Evolutionary conservation across 129 eudicot genomes (phyloP), one percentile per base, ranked within the genome.

Genomic region (Logfia minima): DNA sequence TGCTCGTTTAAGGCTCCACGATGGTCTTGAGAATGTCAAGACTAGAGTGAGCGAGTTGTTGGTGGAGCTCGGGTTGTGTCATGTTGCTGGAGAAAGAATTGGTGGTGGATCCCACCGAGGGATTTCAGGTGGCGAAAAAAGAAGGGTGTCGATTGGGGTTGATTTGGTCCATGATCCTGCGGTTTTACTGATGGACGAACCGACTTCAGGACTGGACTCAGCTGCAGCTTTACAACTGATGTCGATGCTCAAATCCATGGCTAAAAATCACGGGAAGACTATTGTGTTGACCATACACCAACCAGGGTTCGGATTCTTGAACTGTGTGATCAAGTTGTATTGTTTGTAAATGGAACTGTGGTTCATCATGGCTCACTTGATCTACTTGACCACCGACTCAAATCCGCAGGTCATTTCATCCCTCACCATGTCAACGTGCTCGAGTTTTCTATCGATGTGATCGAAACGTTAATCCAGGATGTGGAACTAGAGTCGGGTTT

Each of bases 241-340:
- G 84, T 58, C 29, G 68, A 70, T 88, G 77, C 90, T 91, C 3
- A 88, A 85, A 66, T 63, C 86, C 1, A 83, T 89, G 90, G 92
- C 94, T 1, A 81, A 80, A 66, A 63, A 78, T 62, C 87, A 85
- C 18, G 45, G 76, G 21, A 91, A 88, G 83, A 91, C 92, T 0
- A 83, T 88, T 8, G 82, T 89, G 18, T 53, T 91, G 52, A 89
- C 90, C 29, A 91, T 91, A 53, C 97, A 91, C 66, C 97, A 91
- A 70, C 97, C 97, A 1, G 95, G 97, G 32, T 88, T 68, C 87
- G 89, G 52, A 91, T 91, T 78, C 86, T 91, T 6, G 89, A 91
- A 74, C 65, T 89, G 0, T 32, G 89, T 34, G 92, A 88, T 67
- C 85, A 85, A 52, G 82, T 89, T 52, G 74, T 89, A 61, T n/a